Evolutionary conservation across 176 grass and related monocot species (phyloP).

Genomic region (Phoenix roebelenii): DNA sequence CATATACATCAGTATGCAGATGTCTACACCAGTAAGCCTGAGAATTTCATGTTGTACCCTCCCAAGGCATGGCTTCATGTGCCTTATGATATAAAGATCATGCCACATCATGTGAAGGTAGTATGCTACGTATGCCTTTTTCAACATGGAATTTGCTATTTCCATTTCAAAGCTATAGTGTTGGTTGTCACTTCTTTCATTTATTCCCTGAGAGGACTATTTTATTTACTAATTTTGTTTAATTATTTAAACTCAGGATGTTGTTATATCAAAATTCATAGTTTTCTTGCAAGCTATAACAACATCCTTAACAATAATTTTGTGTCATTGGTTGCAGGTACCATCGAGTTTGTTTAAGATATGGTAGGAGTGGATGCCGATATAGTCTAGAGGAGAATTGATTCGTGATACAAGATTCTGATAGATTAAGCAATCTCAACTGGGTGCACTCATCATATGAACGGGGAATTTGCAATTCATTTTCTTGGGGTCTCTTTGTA

Average conservation of each 20-base stretch:
- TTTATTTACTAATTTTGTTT: too few species aligned
- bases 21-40: slow-evolving; percentile 85
- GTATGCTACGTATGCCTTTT: not conserved
- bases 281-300: too few species aligned
- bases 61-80: slow-evolving; percentile 89
- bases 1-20: slow-evolving; percentile 98
- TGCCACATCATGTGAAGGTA: slow-evolving; percentile 98
- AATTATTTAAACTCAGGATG: too few species aligned
- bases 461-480: too few species aligned
- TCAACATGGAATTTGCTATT: not conserved
- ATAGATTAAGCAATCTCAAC: too few species aligned
- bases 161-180: not conserved
- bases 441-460: too few species aligned
- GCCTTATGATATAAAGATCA: slow-evolving; percentile 97
- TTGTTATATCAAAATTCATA: too few species aligned
- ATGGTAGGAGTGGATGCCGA: too few species aligned
- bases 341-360: slow-evolving; percentile 57
- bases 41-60: slow-evolving; percentile 64
- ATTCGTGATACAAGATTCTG: too few species aligned
- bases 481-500: too few species aligned
- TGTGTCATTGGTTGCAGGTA: slow-evolving; percentile 33
- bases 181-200: slow-evolving; percentile 7
- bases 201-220: not conserved
- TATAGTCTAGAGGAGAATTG: too few species aligned
- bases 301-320: too few species aligned